Base-by-base conservation (phyloP, 225 moss, liverwort and hornwort species). In the Ulota crispa region DNA sequence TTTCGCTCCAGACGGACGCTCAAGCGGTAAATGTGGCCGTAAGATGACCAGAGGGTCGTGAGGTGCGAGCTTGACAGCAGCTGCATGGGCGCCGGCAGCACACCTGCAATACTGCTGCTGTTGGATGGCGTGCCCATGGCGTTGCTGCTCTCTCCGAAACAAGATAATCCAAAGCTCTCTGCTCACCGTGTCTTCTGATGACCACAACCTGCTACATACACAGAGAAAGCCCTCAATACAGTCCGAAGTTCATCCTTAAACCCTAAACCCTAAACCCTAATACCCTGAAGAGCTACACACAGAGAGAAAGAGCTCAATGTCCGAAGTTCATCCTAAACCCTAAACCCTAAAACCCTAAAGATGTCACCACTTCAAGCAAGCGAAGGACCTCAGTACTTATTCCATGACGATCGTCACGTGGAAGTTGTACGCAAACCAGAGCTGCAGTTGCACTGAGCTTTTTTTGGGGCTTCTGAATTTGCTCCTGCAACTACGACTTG, bases 1-100 rank as follows among this genome's bases (percentile, higher is more conserved):
- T 65, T 76, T 4, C 8, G 30, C 64, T 76, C 66, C 3, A 85
- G 78, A 14, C 16, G 78, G 63, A 87, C 87, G 71, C 72, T 63
- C 72, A 89, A 83, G 63, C 89, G 83, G 32, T 85, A 89, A 52
- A 89, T 89, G 81, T 89, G 87, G 50, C 89, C 89, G 59, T 87
- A 89, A 1, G 89, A 87, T 2, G 89, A 89, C 89, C 89, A 87
- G 54, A 89, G 85, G 6, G 83, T 85, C 9, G 87, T 80, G 68
- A 89, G 76, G 70, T 85, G 83, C 7, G 78, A 72, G 72, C 70
- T 79, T 50, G 89, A 87, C 20, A 85, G 60, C 53, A 89, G 72
- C 52, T 87, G 83, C 55, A 87, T 78, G 47, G 83, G 36, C 43
- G 63, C 83, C 67, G 87, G 83, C 7, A 89, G 81, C 77, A 80